Base-by-base conservation (phyloP, 257 asterid species). In the Lycium ferocissimum region DNA sequence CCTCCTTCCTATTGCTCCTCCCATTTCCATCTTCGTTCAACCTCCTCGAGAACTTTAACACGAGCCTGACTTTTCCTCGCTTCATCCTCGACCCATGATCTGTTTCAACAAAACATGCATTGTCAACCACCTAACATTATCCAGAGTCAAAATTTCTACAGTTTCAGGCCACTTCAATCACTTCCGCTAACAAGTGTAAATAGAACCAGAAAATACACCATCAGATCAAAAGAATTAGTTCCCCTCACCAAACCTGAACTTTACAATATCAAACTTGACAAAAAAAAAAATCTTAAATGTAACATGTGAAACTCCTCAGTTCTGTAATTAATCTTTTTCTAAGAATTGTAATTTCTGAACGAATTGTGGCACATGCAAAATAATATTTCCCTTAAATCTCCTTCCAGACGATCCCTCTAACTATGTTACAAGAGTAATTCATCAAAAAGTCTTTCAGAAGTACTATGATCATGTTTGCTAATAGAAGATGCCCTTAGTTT, bases 41-140 rank as follows among this genome's bases (percentile, higher is more conserved):
- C 98, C 85, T 93, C 94, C 90, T 85, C 92, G 2, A 97, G 96
- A 84, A 97, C 90, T 87, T 93, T 92, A 13, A 94, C 93, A 8
- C 98, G 97, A 49, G 90, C 88, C 84, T 90, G 96, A 90, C 94
- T 94, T 88, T 92, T 97, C 79, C 90, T 90, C 9, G 97, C 99
- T 89, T 97, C 99, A 8, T 94, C 98, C 88, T 92, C 97, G n/a
- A 95, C 91, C 99, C 98, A 97, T 51, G 97, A 93, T 86, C 99
- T 97, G 93, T 80, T 33, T 78, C 33, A 33, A 78, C 4, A 78
- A 78, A 78, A 78, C 82, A 78, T 53, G 65, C 49, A 53, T 53
- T 53, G 82, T 78, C 66, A 78, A 53, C 45, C n/a, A 51, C 49
- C 65, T 26, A 54, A 75, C 20, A 75, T 6, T 22, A 22, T 75